Base-by-base conservation (phyloP, 2,329 filamentous ascomycete genomes). In the Scleromitrula shiraiana region DNA sequence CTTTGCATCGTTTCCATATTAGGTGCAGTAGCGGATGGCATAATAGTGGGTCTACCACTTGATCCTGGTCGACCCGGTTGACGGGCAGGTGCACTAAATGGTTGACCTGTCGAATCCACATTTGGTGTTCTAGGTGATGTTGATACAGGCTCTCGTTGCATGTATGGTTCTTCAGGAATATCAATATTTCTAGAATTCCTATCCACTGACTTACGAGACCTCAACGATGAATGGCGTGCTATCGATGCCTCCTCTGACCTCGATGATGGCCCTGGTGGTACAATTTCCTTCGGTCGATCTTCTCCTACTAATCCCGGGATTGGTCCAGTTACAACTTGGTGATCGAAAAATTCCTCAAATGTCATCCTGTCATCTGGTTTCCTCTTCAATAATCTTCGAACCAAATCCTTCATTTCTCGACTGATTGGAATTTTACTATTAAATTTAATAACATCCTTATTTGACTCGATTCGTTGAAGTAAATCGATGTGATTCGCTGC, bases 401-500 rank as follows among this genome's bases (percentile, higher is more conserved):
- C 89, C 15, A 96, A 70, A 19, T 76, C 73, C 66, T 95, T 95
- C 69, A 96, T 80, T 8, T 85, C 83, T 40, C 82, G 68, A 56
- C 80, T 91, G 51, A 87, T 78, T 41, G 77, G 71, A 26, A 80
- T 77, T 41, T 89, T 85, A 57, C 80, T 78, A 0, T 85, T 80
- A 57, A 97, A 97, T 55, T 77, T 81, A 66, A 97, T 94, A 53
- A 79, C 74, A 63, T 97, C 91, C 54, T 94, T 85, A 15, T 85
- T 82, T 51, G 83, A 83, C 65, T 97, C 91, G 55, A 98, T 98
- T 70, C 86, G 93, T 52, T 88, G 81, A 36, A 97, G 75, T 29
- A 98, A 72, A 64, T 98, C 93, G 33, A 98, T 90, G 62, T 98
- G 93, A 63, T 98, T 97, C 47, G 80, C 81, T 26, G 93, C 93